Evolutionary conservation across 2,329 filamentous ascomycete species (phyloP).

Genomic region (Diaporthe helianthi): DNA sequence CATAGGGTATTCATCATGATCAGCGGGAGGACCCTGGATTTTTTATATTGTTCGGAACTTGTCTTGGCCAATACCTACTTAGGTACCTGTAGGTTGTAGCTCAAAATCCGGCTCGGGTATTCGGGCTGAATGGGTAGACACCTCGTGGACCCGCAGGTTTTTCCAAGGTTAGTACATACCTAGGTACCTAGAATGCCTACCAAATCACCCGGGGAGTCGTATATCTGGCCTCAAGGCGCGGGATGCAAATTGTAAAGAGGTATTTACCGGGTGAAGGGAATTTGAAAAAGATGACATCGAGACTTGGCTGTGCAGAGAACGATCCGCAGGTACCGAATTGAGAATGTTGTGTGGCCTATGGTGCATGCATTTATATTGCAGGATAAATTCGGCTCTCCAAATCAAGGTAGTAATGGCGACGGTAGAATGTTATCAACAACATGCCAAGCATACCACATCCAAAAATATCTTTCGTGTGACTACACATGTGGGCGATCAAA

Average conservation of each 20-base stretch:
- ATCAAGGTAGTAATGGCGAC: neutral
- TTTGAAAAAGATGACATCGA: neutral
- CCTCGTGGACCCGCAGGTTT: neutral
- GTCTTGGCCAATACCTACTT: conserved; percentile 1
- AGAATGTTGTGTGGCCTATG: conserved; percentile 8
- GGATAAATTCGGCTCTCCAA: conserved; percentile 14
- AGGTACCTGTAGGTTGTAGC: too few relatives aligned
- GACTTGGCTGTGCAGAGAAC: neutral
- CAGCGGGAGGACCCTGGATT: conserved; percentile 4
- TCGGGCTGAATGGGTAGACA: conserved; percentile 6
- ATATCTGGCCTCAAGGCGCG: neutral
- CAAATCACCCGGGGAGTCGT: conserved; percentile 1
- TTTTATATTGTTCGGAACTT: conserved; percentile 7
- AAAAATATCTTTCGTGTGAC: neutral
- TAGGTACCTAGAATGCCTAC: conserved; percentile 1
- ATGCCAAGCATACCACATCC: neutral
- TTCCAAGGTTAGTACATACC: too few relatives aligned
- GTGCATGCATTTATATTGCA: conserved; percentile 13
- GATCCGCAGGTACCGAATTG: conserved; percentile 21
- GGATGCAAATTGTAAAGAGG: conserved; percentile 1
- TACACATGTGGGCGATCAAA: too few relatives aligned
- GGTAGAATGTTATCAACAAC: neutral
- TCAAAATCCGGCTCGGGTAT: conserved; percentile 19
- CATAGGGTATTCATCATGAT: neutral
- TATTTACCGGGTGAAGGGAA: conserved; percentile 9